These are phyloP conservation scores for Wallacemonas sp. DNA, from an alignment of 208 protist genomes.

Conservation along the genomic window DNA sequence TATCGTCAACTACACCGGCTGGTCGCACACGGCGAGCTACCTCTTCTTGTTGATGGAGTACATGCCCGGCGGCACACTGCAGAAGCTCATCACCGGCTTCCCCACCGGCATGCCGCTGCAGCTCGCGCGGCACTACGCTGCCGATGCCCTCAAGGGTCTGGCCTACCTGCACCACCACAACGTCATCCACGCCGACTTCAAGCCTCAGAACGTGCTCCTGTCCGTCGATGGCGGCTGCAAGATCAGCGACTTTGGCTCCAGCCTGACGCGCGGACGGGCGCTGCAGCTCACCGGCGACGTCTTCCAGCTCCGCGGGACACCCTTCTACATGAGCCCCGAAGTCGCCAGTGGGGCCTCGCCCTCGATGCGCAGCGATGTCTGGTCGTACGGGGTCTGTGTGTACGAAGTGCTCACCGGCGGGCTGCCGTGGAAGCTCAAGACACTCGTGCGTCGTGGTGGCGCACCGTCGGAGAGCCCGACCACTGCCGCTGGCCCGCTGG, in stretches of 20 bases:
- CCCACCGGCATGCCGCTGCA: slow-evolving; percentile 38
- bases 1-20: slow-evolving; percentile 55
- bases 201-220: slow-evolving; percentile 90
- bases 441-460: slow-evolving; percentile 3
- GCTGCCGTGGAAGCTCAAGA: slow-evolving; percentile 52
- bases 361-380: slow-evolving; percentile 64
- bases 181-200: slow-evolving; percentile 87
- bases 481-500: no score
- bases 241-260: slow-evolving; percentile 92
- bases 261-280: slow-evolving; percentile 42
- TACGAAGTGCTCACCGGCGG: slow-evolving; percentile 65
- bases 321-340: slow-evolving; percentile 75
- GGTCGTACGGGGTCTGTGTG: slow-evolving; percentile 71
- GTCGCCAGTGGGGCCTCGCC: slow-evolving; percentile 46
- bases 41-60: slow-evolving; percentile 84
- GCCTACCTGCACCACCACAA: slow-evolving; percentile 74
- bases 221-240: slow-evolving; percentile 71
- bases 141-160: slow-evolving; percentile 65
- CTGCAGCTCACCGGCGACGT: slow-evolving; percentile 26
- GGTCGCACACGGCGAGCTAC: slow-evolving; percentile 29
- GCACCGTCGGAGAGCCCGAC: no score
- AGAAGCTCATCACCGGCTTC: slow-evolving; percentile 54
- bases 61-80: slow-evolving; percentile 80
- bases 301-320: slow-evolving; percentile 52
- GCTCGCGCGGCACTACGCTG: slow-evolving; percentile 48